phyloP scores from a whole-genome alignment of 257 asterid genomes.

The Solanum pimpinellifolium region DNA sequence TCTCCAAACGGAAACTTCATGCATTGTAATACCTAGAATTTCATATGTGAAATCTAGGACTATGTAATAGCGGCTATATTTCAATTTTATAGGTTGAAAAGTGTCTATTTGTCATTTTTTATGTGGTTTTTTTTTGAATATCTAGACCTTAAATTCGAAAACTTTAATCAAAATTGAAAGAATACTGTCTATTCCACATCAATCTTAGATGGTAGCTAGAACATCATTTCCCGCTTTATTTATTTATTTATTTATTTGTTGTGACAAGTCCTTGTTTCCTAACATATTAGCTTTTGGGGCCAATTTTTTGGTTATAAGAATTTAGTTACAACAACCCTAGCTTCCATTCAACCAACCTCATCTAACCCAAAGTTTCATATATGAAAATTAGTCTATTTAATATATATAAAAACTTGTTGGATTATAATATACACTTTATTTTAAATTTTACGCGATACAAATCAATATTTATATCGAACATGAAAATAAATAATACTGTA shows the following conservation, averaged over 20 bases:
- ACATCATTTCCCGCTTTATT: neutral
- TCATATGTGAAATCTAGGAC: neutral
- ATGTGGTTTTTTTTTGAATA: no score
- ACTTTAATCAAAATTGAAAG: neutral
- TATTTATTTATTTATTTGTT: neutral
- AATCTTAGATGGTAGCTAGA: neutral
- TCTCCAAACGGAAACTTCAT: neutral
- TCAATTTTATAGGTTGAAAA: neutral
- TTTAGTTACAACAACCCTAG: neutral
- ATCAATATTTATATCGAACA: neutral
- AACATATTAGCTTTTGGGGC: neutral
- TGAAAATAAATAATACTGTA: neutral
- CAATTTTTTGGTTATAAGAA: neutral
- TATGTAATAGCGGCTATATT: neutral
- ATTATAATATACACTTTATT: no score
- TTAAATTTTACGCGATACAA: neutral
- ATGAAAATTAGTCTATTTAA: neutral
- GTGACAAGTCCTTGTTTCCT: neutral
- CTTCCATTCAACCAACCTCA: neutral
- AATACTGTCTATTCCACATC: fast-evolving
- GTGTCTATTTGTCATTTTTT: neutral
- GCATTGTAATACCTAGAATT: neutral
- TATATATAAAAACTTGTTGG: neutral
- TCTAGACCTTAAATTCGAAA: fast-evolving
- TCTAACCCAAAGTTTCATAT: neutral